Evolutionary conservation across 306 rosid genomes (phyloP).

Genomic region (Fragaria iinumae): DNA sequence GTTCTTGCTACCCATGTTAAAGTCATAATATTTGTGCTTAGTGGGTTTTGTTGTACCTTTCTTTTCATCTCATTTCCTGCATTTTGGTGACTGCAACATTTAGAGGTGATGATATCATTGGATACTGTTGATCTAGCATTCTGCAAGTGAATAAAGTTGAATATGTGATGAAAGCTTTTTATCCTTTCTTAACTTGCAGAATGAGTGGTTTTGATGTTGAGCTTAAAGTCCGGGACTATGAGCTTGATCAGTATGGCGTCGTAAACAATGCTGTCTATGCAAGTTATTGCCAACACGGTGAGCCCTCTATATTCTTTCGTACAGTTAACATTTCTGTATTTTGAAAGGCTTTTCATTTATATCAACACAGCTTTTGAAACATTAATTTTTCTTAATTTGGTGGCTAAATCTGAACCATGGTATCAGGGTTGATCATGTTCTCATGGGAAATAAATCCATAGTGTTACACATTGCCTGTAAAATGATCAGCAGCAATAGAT

Average conservation of each 20-base stretch:
- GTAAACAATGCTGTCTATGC: conserved; percentile 91
- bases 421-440: neutral
- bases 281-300: conserved; percentile 88
- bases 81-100: neutral
- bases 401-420: neutral
- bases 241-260: conserved; percentile 93
- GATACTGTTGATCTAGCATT: neutral
- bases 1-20: too few species aligned
- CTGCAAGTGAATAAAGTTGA: neutral
- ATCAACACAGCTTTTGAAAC: neutral
- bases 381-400: neutral
- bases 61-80: neutral
- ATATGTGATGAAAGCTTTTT: neutral
- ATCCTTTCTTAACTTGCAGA: conserved; percentile 42
- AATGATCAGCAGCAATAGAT: neutral
- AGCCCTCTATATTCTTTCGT: conserved; percentile 26
- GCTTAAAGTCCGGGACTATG: conserved; percentile 85
- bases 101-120: too few species aligned
- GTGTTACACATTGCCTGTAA: neutral
- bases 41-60: neutral
- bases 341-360: neutral
- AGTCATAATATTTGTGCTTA: neutral
- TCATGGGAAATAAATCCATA: neutral
- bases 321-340: neutral
- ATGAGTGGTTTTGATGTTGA: conserved; percentile 63